These are phyloP conservation scores for Zygosaccharomyces lentus DNA, from an alignment of 805 yeast species.

Conservation along the genomic window DNA sequence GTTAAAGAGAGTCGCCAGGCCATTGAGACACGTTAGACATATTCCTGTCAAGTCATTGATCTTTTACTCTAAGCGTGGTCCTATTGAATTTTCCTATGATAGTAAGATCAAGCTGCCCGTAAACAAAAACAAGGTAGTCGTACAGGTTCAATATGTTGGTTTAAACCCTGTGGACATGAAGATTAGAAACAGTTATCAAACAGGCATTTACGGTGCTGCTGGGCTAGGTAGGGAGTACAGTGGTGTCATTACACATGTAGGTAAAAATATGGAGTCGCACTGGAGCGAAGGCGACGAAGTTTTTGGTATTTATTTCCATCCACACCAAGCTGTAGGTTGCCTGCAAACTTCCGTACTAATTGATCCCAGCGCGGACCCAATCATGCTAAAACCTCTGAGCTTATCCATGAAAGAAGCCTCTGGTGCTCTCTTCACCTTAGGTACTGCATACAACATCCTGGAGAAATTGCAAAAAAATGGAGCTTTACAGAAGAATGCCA, in stretches of 20 bases:
- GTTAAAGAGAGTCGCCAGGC: slow-evolving; percentile 41
- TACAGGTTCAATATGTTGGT: slow-evolving; percentile 56
- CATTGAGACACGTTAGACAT: slow-evolving; percentile 47
- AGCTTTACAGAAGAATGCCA: slow-evolving; percentile 38
- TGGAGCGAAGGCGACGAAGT: slow-evolving; percentile 60
- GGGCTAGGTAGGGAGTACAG: slow-evolving; percentile 71
- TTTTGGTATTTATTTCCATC: slow-evolving; percentile 55
- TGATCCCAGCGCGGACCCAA: slow-evolving; percentile 48
- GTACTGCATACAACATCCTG: slow-evolving; percentile 54
- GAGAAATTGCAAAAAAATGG: slow-evolving; percentile 26
- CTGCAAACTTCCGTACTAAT: slow-evolving; percentile 53
- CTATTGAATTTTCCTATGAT: slow-evolving; percentile 47
- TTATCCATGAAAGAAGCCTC: slow-evolving; percentile 54
- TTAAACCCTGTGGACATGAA: slow-evolving; percentile 64
- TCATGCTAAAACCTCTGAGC: slow-evolving; percentile 45
- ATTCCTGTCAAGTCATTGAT: slow-evolving; percentile 47
- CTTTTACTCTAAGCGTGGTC: slow-evolving; percentile 39
- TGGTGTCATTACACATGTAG: slow-evolving; percentile 56
- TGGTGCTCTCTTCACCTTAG: slow-evolving; percentile 57
- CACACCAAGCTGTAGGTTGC: slow-evolving; percentile 50
- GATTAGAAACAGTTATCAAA: slow-evolving; percentile 50
- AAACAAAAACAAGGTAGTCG: slow-evolving; percentile 45
- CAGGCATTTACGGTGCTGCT: slow-evolving; percentile 49
- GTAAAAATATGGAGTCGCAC: slow-evolving; percentile 37
- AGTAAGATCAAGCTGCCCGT: slow-evolving; percentile 49